These are phyloP conservation scores for Spizellomyces sp. DNA, from an alignment of 192 early-diverging fungal species.

Conservation along the genomic window DNA sequence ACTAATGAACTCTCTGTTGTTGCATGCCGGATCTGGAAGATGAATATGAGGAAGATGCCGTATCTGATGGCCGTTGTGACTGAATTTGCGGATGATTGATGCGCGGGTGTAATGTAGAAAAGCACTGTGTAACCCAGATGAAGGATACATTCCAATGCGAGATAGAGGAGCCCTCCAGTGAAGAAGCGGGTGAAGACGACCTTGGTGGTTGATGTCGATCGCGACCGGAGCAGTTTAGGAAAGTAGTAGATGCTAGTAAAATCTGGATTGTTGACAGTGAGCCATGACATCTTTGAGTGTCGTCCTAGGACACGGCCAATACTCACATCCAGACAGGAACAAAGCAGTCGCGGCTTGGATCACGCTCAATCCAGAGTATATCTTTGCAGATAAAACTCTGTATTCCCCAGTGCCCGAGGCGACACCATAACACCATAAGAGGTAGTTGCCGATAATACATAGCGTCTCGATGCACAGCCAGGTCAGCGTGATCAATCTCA, in stretches of 20 bases:
- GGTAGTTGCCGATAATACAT: constrained; percentile 1
- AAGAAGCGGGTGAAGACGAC: neutral
- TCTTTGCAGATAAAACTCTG: neutral
- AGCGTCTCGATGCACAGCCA: constrained; percentile 23
- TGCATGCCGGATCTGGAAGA: neutral
- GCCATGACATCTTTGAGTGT: neutral
- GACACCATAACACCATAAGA: constrained; percentile 16
- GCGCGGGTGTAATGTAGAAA: neutral
- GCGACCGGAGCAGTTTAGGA: neutral
- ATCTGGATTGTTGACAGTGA: constrained; percentile 5
- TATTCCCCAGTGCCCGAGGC: no score
- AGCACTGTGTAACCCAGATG: constrained; percentile 2
- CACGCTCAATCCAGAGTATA: constrained; percentile 9
- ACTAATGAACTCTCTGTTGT: neutral
- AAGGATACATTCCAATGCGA: neutral
- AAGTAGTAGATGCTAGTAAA: constrained; percentile 22
- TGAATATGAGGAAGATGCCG: neutral
- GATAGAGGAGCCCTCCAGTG: neutral
- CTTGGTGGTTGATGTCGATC: neutral
- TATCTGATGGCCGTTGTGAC: neutral
- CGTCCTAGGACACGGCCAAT: neutral
- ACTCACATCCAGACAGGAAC: constrained; percentile 21
- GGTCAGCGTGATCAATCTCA: neutral
- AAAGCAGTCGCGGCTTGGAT: constrained; percentile 15
- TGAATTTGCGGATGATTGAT: neutral